Percentiles rank a stretch among this genome's conserved stretches.
Evolutionary conservation across 441 rosid species (phyloP).

Genomic region (Adansonia gregorii): DNA sequence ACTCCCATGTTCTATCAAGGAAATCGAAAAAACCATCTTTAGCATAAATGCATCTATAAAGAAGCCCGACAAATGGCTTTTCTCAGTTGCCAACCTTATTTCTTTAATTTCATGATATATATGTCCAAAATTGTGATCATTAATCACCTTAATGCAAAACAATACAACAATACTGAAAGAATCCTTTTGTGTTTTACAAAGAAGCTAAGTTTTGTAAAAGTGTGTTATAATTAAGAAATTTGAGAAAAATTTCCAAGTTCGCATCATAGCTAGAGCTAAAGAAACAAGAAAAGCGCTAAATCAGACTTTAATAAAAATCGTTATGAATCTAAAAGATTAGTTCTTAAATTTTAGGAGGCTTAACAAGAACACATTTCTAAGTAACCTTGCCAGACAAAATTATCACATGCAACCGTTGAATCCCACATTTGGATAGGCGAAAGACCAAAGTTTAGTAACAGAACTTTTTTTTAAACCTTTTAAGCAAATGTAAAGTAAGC

Average conservation of each 20-base stretch:
- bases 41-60: constrained; percentile 76
- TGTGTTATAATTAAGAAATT: not conserved
- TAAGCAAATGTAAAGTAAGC: not conserved
- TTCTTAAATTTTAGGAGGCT: constrained; percentile 33
- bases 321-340: constrained; percentile 28
- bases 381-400: constrained; percentile 15
- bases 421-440: not conserved
- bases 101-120: constrained; percentile 71
- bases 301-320: constrained; percentile 28
- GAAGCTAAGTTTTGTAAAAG: not conserved
- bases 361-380: constrained; percentile 21
- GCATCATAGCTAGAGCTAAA: constrained; percentile 11
- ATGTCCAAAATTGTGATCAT: constrained; percentile 37
- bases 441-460: not conserved
- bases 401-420: constrained; percentile 24
- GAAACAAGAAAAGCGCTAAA: constrained; percentile 22
- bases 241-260: constrained; percentile 10
- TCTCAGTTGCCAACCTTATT: constrained; percentile 48
- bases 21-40: constrained; percentile 66
- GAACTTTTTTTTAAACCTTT: not conserved
- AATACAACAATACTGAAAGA: not conserved
- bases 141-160: constrained; percentile 3
- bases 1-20: constrained; percentile 67
- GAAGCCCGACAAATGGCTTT: constrained; percentile 74
- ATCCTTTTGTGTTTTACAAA: too few species aligned